Evolutionary conservation across 768 basidiomycete species (phyloP), one percentile per base, ranked within the genome.

Genomic region (Russula sp.): DNA sequence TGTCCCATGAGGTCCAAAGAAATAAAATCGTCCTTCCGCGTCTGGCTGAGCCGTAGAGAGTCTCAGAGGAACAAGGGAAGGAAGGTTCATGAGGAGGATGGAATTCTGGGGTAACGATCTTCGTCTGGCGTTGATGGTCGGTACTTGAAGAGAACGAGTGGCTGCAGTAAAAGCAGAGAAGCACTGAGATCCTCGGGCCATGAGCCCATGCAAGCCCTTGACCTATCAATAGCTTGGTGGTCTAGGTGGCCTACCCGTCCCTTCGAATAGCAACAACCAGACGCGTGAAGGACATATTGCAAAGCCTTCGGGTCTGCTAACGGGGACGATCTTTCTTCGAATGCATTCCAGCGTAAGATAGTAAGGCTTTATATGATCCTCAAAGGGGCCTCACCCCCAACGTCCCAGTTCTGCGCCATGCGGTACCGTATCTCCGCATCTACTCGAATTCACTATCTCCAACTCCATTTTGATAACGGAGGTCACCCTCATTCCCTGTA

Each of bases 21-120:
- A 29, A 64, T 59, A 2, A 71, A 53, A 2, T 67, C 39, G 7
- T 71, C 69, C 47, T 66, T 70, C 70, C 70, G 70, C 51, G 68
- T 71, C 58, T 66, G 67, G 11, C 53, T 59, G 6, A 71, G 66
- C 70, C 70, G 39, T 20, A n/a, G 18, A 39, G 48, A 41, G 14
- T 22, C 47, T n/a, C 9, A 34, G 42, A 64, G 62, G 65, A 71
- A 71, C 47, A 69, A 52, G 13, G 70, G 68, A 43, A 71, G 62
- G 67, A 69, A 71, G 3, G 68, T 63, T 50, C 55, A 36, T 70
- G 70, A 42, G 65, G 56, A 11, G 70, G 66, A 14, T 60, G 66
- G 64, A 71, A 71, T n/a, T 69, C 69, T 1, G 68, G 69, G 9
- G 68, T 67, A 69, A 71, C 69, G 58, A 69, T 65, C 59, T 65